These are phyloP conservation scores for Leccinum angustisporum DNA, from an alignment of 1,284 basidiomycete genomes.

Conservation along the genomic window DNA sequence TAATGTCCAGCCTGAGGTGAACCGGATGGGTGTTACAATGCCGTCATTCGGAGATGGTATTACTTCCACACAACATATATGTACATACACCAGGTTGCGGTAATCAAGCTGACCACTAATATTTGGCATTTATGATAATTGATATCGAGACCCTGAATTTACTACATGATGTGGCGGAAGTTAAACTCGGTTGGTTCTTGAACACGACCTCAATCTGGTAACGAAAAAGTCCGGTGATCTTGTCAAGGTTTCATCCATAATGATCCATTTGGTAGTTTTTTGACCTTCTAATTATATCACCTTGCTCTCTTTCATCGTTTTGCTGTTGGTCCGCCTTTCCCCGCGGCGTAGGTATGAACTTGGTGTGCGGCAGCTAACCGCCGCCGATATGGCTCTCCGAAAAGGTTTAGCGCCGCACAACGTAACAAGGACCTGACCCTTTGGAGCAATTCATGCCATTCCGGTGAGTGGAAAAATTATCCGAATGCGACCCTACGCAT, in stretches of 20 bases:
- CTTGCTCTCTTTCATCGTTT: neutral
- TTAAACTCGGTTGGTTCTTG: neutral
- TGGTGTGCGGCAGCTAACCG: conserved; percentile 8
- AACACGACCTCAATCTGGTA: conserved; percentile 4
- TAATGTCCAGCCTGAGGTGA: neutral
- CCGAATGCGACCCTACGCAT: conserved; percentile 9
- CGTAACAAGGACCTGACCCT: conserved; percentile 30
- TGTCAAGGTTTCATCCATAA: conserved; percentile 2
- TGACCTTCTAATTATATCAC: conserved; percentile 6
- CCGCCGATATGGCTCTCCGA: conserved; percentile 3
- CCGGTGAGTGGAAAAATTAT: conserved; percentile 11
- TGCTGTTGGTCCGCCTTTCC: conserved; percentile 16
- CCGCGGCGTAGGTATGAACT: conserved; percentile 16
- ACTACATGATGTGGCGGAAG: conserved; percentile 5
- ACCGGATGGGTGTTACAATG: neutral
- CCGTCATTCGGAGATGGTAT: neutral
- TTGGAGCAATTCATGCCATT: conserved; percentile 10
- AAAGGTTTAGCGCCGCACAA: conserved; percentile 14
- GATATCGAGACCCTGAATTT: conserved; percentile 18
- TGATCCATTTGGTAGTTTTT: conserved; percentile 7
- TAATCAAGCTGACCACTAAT: neutral
- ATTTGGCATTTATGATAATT: neutral
- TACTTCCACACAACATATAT: neutral
- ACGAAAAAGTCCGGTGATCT: conserved; percentile 1
- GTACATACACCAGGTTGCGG: neutral